phyloP scores from a whole-genome alignment of 768 basidiomycete genomes.

The Harrya chromipes region DNA sequence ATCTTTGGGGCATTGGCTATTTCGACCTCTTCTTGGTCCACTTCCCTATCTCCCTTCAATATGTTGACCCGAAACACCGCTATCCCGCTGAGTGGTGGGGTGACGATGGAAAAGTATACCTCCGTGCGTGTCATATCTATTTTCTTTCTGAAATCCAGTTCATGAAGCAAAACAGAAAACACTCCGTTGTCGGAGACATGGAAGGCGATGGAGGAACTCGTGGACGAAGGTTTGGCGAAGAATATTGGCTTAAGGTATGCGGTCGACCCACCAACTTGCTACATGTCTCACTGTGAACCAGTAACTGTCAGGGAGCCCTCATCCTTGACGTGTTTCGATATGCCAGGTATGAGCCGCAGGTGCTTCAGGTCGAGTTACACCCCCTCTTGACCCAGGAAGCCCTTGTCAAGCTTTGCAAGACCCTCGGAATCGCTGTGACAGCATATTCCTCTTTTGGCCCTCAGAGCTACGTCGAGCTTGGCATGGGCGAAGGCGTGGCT shows the following conservation, averaged over 20 bases:
- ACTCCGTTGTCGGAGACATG: constrained; percentile 81
- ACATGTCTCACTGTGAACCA: constrained; percentile 25
- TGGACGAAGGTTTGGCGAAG: constrained; percentile 64
- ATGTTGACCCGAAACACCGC: constrained; percentile 70
- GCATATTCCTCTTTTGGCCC: constrained; percentile 58
- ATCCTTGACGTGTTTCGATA: constrained; percentile 78
- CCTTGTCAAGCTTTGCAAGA: constrained; percentile 42
- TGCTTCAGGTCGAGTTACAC: constrained; percentile 60
- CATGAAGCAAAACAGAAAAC: constrained; percentile 41
- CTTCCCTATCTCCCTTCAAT: constrained; percentile 80
- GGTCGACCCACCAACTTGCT: not conserved
- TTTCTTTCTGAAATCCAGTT: not conserved
- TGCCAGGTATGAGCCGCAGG: constrained; percentile 59
- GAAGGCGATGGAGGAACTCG: constrained; percentile 76
- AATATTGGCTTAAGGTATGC: constrained; percentile 75
- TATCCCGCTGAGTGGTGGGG: constrained; percentile 86
- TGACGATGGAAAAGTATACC: constrained; percentile 65
- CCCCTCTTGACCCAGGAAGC: constrained; percentile 52
- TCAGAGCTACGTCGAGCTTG: constrained; percentile 62
- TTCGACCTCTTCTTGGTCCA: constrained; percentile 82
- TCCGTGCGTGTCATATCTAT: constrained; percentile 42
- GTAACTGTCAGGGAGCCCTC: constrained; percentile 71
- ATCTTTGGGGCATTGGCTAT: constrained; percentile 80
- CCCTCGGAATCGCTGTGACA: constrained; percentile 48
- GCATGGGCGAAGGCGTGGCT: constrained; percentile 48